Conservation (phyloP, 2,329 filamentous ascomycete species). For the Knufia fluminis region DNA sequence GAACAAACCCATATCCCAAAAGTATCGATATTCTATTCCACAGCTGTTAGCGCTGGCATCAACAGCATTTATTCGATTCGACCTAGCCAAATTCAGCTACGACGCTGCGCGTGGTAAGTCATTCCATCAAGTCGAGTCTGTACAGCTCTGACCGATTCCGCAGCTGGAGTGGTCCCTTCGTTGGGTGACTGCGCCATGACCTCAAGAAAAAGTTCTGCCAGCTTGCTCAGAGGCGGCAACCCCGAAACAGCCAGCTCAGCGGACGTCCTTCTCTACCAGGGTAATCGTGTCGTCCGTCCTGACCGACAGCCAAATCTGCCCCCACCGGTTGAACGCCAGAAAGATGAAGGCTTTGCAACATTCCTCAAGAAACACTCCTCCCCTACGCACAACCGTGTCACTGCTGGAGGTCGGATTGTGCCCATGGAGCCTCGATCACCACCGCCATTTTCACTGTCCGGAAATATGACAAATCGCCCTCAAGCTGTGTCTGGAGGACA, state of each 20-base stretch:
- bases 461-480: conserved; percentile 2
- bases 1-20: neutral
- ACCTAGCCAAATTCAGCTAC: conserved; percentile 23
- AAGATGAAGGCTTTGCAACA: conserved; percentile 35
- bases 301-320: conserved; percentile 26
- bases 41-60: conserved; percentile 19
- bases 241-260: conserved; percentile 16
- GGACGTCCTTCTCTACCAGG: conserved; percentile 16
- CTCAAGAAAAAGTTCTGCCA: conserved; percentile 15
- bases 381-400: conserved; percentile 41
- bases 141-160: conserved; percentile 11
- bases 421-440: conserved; percentile 32
- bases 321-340: conserved; percentile 29
- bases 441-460: conserved; percentile 23
- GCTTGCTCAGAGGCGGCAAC: conserved; percentile 17
- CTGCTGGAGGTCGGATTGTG: conserved; percentile 40
- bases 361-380: conserved; percentile 41
- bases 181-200: conserved; percentile 21
- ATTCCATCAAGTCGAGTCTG: neutral
- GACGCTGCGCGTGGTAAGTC: conserved; percentile 22
- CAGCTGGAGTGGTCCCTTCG: conserved; percentile 22
- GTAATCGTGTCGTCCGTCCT: conserved; percentile 15
- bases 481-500: neutral
- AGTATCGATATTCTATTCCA: conserved; percentile 15
- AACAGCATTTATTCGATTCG: conserved; percentile 15